Base-by-base conservation (phyloP, 371 early-diverging fungal genomes). In the Mucor circinelloides region DNA sequence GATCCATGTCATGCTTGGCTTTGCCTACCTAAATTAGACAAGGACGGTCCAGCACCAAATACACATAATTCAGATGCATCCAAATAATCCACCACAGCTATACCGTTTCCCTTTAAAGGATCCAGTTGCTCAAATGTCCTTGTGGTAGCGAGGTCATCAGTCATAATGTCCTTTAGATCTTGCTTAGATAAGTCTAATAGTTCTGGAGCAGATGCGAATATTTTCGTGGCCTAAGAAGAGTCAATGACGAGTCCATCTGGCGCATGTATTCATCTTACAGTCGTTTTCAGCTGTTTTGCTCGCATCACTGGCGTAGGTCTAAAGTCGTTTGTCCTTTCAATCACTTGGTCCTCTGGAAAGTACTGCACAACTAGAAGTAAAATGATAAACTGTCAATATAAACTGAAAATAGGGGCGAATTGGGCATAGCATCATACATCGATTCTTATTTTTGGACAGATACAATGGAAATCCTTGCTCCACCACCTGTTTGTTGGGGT, bases 21-120 rank as follows among this genome's bases (percentile, higher is more conserved):
- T 36, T 40, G 4, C 28, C 46, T 70, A 65, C 70, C 70, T 46
- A 66, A 52, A 32, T 38, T 55, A 40, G 66, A 66, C n/a, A 66
- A 23, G 1, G 61, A 60, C 1, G 52, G 44, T 38, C 70, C 70
- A n/a, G 62, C 54, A 42, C 62, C 31, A 57, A 70, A 61, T 25
- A 66, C 15, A 46, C 19, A 54, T 6, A 60, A 13, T 61, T 67
- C 31, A 13, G n/a, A 32, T 10, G 57, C 63, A 19, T 61, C 31
- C 8, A 17, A 40, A 13, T 60, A 17, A 3, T 46, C 25, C 10
- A n/a, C 50, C 15, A 62, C 21, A 3, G 57, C 50, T 6, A 70
- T 32, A 13, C 50, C 21, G 21, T 70, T 70, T 57, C 70, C 70
- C 40, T 58, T 56, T 12, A 70, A 13, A 21, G 66, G 66, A 62